phyloP scores from a whole-genome alignment of 108 stramenopile genomes.

The Discostella stelligeroides region DNA sequence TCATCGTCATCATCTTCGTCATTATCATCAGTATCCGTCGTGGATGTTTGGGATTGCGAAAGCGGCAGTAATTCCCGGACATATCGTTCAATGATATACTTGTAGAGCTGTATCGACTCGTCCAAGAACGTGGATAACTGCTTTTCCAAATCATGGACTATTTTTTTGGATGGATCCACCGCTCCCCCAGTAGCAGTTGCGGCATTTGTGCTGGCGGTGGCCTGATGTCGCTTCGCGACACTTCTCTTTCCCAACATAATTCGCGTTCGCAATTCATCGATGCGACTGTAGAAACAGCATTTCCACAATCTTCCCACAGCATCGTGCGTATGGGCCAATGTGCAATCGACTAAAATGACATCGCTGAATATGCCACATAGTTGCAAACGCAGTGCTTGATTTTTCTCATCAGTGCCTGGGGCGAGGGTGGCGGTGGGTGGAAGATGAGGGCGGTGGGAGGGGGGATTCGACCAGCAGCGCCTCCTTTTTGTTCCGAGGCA shows the following conservation, averaged over 20 bases:
- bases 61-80: constrained; percentile 36
- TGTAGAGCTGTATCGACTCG: constrained; percentile 72
- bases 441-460: background rate
- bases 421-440: background rate
- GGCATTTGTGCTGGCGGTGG: background rate
- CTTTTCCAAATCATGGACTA: constrained; percentile 33
- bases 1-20: constrained; percentile 23
- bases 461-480: background rate
- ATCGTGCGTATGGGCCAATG: constrained; percentile 48
- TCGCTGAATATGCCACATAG: constrained; percentile 74
- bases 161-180: constrained; percentile 15
- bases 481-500: constrained; percentile 10
- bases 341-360: constrained; percentile 63
- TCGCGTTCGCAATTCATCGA: constrained; percentile 51
- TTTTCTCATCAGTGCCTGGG: constrained; percentile 23
- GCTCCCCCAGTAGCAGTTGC: constrained; percentile 1
- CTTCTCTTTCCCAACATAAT: constrained; percentile 55
- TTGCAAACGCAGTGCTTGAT: constrained; percentile 42
- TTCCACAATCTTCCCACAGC: constrained; percentile 69
- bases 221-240: constrained; percentile 23
- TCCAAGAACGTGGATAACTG: constrained; percentile 54
- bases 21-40: no score
- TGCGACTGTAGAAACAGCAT: constrained; percentile 74
- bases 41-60: constrained; percentile 28
- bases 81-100: constrained; percentile 65